Evolutionary conservation across 108 stramenopile genomes (phyloP), one percentile per base, ranked within the genome.

Genomic region (Pseudonitzschia multiseries): DNA sequence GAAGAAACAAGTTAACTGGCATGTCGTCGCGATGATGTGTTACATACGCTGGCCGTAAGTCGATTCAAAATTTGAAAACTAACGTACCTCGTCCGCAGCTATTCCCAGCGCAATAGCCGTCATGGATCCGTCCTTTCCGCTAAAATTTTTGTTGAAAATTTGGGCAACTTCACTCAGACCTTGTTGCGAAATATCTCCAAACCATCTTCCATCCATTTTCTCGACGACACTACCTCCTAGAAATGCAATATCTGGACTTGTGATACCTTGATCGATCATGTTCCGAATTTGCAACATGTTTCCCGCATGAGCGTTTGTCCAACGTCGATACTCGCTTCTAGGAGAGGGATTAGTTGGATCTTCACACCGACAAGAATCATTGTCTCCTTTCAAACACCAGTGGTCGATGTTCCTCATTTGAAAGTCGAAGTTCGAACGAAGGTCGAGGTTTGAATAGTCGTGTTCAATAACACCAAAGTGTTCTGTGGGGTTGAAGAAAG

Each of bases 171-270:
- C 15, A 9, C 61, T 60, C 41, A 79, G 56, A 41, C 71, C 54
- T 36, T 24, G 53, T 20, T 61, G 57, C 1, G 8, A 1, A 17
- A 70, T 70, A n/a, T 81, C 81, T 59, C 80, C 93, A 88, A 87
- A 89, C 86, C 89, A 91, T 72, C 69, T 76, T 53, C 93, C 93
- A 79, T 86, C 82, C 90, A 92, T 89, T 28, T 85, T 90, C 81
- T 94, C 93, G 24, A 90, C 80, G 10, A 90, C 74, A 48, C 86
- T 87, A 70, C 88, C 89, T 1, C 93, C 93, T 48, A 94, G 50
- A 81, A 94, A 90, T 9, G 86, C 90, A 57, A 94, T 85, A 78
- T 93, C 93, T 27, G 78, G 76, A 20, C 17, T 72, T 13, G 46
- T 36, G 29, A 42, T 8, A 28, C 57, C 66, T 20, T 57, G 28